Conservation (phyloP, 768 basidiomycete genomes). For the Leccinum rimulosum region DNA sequence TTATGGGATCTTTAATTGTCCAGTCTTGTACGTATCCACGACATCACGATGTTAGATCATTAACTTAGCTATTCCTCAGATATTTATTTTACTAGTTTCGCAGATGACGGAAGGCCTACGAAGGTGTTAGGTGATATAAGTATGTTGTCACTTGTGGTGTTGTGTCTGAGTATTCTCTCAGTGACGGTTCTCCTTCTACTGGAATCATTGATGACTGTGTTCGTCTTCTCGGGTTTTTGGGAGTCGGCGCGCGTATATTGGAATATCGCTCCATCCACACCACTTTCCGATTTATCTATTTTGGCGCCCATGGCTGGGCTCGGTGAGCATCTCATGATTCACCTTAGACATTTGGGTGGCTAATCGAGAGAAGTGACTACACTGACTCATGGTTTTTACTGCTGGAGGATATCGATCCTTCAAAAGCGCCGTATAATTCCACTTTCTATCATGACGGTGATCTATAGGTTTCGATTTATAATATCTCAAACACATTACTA, state of each 20-base stretch:
- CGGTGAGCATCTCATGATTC: no score
- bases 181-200: constrained; percentile 14
- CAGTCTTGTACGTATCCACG: constrained; percentile 12
- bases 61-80: constrained; percentile 2
- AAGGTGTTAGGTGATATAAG: constrained; percentile 16
- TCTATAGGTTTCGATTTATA: no score
- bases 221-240: constrained; percentile 18
- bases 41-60: no score
- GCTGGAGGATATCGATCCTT: no score
- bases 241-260: neutral
- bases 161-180: neutral
- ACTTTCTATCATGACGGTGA: neutral
- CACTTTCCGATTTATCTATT: no score
- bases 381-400: no score
- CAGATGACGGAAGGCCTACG: constrained; percentile 13
- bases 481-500: no score
- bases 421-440: neutral
- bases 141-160: neutral
- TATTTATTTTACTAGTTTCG: constrained; percentile 20
- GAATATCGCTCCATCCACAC: no score
- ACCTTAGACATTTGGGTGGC: no score
- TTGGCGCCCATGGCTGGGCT: no score
- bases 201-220: constrained; percentile 12
- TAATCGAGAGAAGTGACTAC: no score
- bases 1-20: constrained; percentile 16